These are phyloP conservation scores for Arthrobotrys conoides DNA, from an alignment of 2,329 filamentous ascomycete genomes.

Conservation along the genomic window DNA sequence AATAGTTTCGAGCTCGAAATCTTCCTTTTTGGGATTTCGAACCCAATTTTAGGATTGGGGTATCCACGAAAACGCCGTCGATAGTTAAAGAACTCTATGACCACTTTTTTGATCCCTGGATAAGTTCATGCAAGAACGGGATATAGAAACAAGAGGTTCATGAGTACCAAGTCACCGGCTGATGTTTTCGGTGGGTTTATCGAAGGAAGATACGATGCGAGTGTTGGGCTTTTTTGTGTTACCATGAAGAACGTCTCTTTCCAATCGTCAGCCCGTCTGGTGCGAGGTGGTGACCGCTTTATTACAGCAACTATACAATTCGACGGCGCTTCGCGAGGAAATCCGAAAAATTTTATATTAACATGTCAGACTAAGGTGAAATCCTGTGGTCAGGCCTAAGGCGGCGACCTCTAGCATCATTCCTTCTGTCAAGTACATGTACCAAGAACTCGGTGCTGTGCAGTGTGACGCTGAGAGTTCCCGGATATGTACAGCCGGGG, in stretches of 20 bases:
- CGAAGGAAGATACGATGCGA: not conserved
- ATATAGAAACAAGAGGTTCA: not conserved
- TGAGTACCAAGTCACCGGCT: not conserved
- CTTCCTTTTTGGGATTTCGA: slow-evolving; percentile 17
- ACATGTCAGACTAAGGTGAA: slow-evolving; percentile 3
- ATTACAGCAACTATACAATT: not conserved
- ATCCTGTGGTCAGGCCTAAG: not conserved
- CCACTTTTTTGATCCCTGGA: slow-evolving; percentile 18
- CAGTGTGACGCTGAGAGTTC: slow-evolving; percentile 9
- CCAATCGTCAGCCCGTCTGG: slow-evolving; percentile 1
- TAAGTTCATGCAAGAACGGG: slow-evolving; percentile 24
- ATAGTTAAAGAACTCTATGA: slow-evolving; percentile 20
- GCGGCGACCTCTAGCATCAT: not conserved
- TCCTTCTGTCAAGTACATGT: not conserved
- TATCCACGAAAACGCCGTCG: slow-evolving; percentile 15
- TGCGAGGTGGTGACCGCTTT: slow-evolving; percentile 9
- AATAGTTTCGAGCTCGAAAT: slow-evolving; percentile 3
- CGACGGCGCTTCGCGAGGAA: not conserved
- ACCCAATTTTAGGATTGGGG: not conserved
- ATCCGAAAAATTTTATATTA: not conserved
- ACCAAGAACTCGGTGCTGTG: slow-evolving; percentile 19
- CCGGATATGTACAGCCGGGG: not conserved
- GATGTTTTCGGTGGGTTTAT: slow-evolving; percentile 1
- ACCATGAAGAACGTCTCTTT: slow-evolving; percentile 10
- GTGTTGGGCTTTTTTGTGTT: slow-evolving; percentile 22